phyloP scores from a whole-genome alignment of 2,329 filamentous ascomycete genomes.

The Elsinoe australis region DNA sequence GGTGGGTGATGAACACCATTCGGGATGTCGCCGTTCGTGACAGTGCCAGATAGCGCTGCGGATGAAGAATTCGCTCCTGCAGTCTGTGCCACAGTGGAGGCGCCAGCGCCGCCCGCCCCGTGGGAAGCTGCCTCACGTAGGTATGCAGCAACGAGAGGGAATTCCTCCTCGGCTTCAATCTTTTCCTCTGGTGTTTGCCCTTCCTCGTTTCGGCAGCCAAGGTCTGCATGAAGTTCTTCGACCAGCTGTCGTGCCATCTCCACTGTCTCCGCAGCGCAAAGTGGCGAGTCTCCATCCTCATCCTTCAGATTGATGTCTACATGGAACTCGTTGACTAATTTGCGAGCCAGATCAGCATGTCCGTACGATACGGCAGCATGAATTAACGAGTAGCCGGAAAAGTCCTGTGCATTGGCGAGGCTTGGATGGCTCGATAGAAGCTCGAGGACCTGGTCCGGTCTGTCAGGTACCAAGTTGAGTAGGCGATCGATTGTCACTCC shows the following conservation, averaged over 20 bases:
- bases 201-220: slow-evolving; percentile 58
- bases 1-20: slow-evolving; percentile 42
- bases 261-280: slow-evolving; percentile 82
- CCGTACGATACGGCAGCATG: slow-evolving; percentile 92
- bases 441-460: slow-evolving; percentile 62
- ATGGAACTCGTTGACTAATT: slow-evolving; percentile 65
- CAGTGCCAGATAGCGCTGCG: slow-evolving; percentile 31
- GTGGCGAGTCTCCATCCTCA: slow-evolving; percentile 86
- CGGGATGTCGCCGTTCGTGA: slow-evolving; percentile 20
- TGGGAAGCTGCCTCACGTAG: slow-evolving; percentile 39
- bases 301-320: slow-evolving; percentile 77
- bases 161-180: slow-evolving; percentile 70
- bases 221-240: slow-evolving; percentile 70
- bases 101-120: slow-evolving; percentile 22
- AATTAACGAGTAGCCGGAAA: slow-evolving; percentile 86
- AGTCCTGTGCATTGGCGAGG: slow-evolving; percentile 74
- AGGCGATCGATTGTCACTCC: slow-evolving; percentile 38
- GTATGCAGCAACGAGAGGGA: slow-evolving; percentile 66
- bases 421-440: slow-evolving; percentile 66
- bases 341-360: slow-evolving; percentile 69
- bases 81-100: slow-evolving; percentile 28
- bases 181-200: slow-evolving; percentile 75
- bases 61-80: slow-evolving; percentile 22
- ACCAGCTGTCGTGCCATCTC: slow-evolving; percentile 72
- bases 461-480: slow-evolving; percentile 64